phyloP scores from a whole-genome alignment of 805 yeast genomes.

The Ogataea philodendri region DNA sequence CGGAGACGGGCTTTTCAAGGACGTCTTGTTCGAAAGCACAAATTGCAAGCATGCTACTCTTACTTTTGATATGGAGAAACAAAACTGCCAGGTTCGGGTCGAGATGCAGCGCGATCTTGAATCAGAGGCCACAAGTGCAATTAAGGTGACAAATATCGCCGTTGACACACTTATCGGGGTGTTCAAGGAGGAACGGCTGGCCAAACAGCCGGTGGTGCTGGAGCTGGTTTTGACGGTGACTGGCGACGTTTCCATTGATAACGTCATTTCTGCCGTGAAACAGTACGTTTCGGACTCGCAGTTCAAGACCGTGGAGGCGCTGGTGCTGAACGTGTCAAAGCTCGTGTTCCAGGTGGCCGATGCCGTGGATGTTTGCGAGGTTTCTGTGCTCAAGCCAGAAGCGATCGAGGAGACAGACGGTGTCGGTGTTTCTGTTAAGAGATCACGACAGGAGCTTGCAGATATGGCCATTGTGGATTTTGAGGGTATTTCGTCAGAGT shows the following conservation, averaged over 20 bases:
- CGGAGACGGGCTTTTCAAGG: conserved; percentile 20
- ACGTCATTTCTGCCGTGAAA: conserved; percentile 47
- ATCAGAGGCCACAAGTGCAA: background rate
- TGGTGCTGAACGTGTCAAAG: conserved; percentile 66
- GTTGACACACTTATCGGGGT: conserved; percentile 86
- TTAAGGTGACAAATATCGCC: conserved; percentile 42
- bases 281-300: conserved; percentile 70
- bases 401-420: conserved; percentile 85
- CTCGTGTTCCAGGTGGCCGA: conserved; percentile 22
- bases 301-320: conserved; percentile 91
- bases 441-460: conserved; percentile 44
- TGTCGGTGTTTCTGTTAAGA: conserved; percentile 77
- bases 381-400: conserved; percentile 78
- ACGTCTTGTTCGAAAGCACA: conserved; percentile 21
- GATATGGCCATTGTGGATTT: conserved; percentile 24
- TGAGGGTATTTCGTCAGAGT: conserved; percentile 12
- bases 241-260: conserved; percentile 37
- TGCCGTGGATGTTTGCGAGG: conserved; percentile 34
- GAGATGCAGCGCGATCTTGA: conserved; percentile 9
- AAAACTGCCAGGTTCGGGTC: conserved; percentile 9
- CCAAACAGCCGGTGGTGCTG: conserved; percentile 69
- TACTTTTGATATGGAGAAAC: conserved; percentile 11
- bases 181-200: conserved; percentile 82
- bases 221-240: conserved; percentile 48
- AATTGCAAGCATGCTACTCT: conserved; percentile 20